phyloP scores from a whole-genome alignment of 1,139 yeast genomes.

The Yamadazyma blattariae region DNA sequence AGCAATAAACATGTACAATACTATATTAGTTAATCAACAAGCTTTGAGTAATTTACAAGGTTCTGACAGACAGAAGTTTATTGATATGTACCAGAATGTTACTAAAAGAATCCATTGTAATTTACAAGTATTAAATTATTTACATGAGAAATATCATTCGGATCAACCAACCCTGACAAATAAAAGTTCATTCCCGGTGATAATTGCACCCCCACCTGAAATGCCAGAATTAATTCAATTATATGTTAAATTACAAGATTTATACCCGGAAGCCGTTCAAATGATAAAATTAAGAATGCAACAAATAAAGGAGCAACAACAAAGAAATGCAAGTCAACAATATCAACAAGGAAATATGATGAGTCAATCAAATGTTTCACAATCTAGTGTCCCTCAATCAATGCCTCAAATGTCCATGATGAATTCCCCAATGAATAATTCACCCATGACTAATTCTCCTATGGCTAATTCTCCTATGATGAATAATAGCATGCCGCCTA shows the following conservation, averaged over 20 bases:
- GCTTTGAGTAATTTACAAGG: constrained; percentile 35
- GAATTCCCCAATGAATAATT: constrained; percentile 8
- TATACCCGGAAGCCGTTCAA: constrained; percentile 56
- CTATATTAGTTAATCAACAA: constrained; percentile 34
- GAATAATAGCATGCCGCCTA: constrained; percentile 9
- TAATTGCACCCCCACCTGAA: constrained; percentile 53
- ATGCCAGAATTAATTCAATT: constrained; percentile 51
- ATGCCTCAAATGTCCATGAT: constrained; percentile 4
- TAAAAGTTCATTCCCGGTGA: constrained; percentile 47
- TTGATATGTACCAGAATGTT: constrained; percentile 50
- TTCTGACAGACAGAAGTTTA: constrained; percentile 33
- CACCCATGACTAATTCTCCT: constrained; percentile 5
- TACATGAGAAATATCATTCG: constrained; percentile 51
- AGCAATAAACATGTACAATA: constrained; percentile 39
- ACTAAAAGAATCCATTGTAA: constrained; percentile 54
- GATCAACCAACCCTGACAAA: constrained; percentile 24
- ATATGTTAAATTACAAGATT: constrained; percentile 46
- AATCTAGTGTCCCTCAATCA: not conserved
- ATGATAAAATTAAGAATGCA: constrained; percentile 46
- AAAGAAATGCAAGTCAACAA: not conserved
- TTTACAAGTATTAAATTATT: constrained; percentile 48
- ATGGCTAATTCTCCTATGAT: constrained; percentile 14
- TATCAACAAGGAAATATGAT: not conserved
- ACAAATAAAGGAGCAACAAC: constrained; percentile 27
- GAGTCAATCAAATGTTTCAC: not conserved